Base-by-base conservation (phyloP, 164 flowering plant genomes). In the Dillenia turbinata region DNA sequence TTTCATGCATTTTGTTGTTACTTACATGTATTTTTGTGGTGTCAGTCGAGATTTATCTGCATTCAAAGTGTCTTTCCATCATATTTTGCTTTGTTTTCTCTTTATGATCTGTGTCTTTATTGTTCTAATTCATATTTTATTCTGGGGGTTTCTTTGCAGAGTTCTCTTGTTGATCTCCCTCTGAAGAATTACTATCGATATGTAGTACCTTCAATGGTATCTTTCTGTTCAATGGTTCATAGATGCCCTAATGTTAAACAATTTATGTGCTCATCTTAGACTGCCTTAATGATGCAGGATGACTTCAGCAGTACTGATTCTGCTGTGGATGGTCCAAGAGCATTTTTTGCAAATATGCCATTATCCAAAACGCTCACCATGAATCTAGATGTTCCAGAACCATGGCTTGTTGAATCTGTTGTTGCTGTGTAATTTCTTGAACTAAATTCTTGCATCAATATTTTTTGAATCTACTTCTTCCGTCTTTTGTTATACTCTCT, bases 331-430 rank as follows among this genome's bases (percentile, higher is more conserved):
- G 99, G 99, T 2, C 97, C 99, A 5, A 85, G 83, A 76, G 99
- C 99, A 59, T 89, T 91, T 76, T 94, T 94, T 70, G 78, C 96
- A 56, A 89, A 91, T 69, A 91, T 91, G 99, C 99, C 99, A 52
- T 69, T 91, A 58, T 88, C 99, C 58, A 94, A 94, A 76, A 94
- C 99, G 11, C 92, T 94, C 51, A 94, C 99, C 58, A 94, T 94
- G 99, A 91, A 94, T 81, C 93, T 94, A 66, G 99, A 94, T 80
- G 99, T 94, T 70, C 99, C 99, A 46, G 99, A 94, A 73, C 96
- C 99, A 60, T 94, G 99, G 99, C 97, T 94, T 71, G 88, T 94
- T 69, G 96, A 94, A 78, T 94, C 99, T 59, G 83, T 89, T 53
- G 66, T 91, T 89, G 97, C 99, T 47, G 74, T 94, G 99, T 91